Evolutionary conservation across 2,329 filamentous ascomycete species (phyloP).

Genomic region (Whalleya microplaca): DNA sequence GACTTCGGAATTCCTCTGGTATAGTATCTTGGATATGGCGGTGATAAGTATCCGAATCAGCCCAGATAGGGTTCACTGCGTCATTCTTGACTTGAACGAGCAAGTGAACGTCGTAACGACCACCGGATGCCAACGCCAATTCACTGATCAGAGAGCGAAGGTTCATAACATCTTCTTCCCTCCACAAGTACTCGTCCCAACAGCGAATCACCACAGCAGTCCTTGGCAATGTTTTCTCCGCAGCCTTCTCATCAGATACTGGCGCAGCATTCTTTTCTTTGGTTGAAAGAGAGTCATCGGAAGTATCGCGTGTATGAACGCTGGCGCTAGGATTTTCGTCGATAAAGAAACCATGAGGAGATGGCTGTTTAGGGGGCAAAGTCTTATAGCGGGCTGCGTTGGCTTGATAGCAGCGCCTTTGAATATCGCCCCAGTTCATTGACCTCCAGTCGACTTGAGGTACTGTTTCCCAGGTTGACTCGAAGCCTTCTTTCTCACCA

Average conservation of each 20-base stretch:
- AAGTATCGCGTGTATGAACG: constrained; percentile 31
- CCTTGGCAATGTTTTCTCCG: constrained; percentile 48
- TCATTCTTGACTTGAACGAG: constrained; percentile 84
- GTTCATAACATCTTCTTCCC: constrained; percentile 79
- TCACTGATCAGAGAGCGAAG: constrained; percentile 84
- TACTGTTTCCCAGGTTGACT: constrained; percentile 73
- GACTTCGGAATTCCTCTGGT: constrained; percentile 82
- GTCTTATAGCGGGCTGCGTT: constrained; percentile 73
- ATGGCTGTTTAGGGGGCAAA: constrained; percentile 43
- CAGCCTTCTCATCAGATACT: constrained; percentile 21
- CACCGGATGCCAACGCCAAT: constrained; percentile 77
- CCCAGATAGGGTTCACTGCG: constrained; percentile 75
- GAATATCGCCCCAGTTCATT: constrained; percentile 78
- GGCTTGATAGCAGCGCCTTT: constrained; percentile 71
- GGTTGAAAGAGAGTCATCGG: constrained; percentile 19
- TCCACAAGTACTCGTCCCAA: constrained; percentile 81
- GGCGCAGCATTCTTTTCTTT: constrained; percentile 26
- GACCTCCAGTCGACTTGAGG: constrained; percentile 76
- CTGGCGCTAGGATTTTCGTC: constrained; percentile 38
- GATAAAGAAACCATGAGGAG: constrained; percentile 57
- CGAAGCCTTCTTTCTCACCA: constrained; percentile 80
- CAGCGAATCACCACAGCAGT: constrained; percentile 82
- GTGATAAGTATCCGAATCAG: constrained; percentile 70
- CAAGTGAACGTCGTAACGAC: constrained; percentile 84
- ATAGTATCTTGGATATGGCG: constrained; percentile 69